Evolutionary conservation across 129 eudicot species (phyloP).

Genomic region (Pseudognaphalium luteoalbum): DNA sequence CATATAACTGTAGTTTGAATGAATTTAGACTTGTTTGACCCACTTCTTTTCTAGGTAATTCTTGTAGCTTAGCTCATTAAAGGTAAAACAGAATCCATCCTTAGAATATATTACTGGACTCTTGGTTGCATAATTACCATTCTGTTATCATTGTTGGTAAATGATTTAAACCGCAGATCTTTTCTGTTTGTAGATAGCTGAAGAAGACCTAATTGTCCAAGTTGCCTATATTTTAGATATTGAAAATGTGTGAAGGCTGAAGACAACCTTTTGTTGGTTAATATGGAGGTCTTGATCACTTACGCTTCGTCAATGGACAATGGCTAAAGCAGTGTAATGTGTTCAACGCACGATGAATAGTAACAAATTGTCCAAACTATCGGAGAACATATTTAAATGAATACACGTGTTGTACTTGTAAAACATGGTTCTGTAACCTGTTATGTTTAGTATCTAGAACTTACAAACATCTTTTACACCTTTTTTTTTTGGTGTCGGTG

Average conservation of each 20-base stretch:
- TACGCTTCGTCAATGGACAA: conserved; percentile 5
- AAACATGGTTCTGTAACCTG: conserved; percentile 5
- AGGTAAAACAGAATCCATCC: too few species aligned
- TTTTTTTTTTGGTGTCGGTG: too few species aligned
- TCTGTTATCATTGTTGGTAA: conserved; percentile 11
- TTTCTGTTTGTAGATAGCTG: conserved; percentile 17
- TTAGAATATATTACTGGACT: not conserved
- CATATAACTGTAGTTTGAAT: not conserved
- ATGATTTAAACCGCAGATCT: not conserved
- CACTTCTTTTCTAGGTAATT: not conserved
- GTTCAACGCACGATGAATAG: not conserved
- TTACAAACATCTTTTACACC: not conserved
- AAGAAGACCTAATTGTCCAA: not conserved
- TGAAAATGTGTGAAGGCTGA: not conserved
- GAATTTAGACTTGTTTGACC: not conserved
- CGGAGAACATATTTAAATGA: not conserved
- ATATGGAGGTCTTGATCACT: conserved; percentile 10
- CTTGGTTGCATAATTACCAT: not conserved
- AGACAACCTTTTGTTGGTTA: conserved; percentile 15
- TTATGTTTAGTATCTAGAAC: not conserved
- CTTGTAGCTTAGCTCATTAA: not conserved
- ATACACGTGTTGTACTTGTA: not conserved
- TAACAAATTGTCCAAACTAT: not conserved
- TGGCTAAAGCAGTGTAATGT: not conserved
- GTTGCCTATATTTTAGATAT: conserved; percentile 1